These are phyloP conservation scores for Populus hybrid DNA, from an alignment of 441 rosid genomes.

Conservation along the genomic window DNA sequence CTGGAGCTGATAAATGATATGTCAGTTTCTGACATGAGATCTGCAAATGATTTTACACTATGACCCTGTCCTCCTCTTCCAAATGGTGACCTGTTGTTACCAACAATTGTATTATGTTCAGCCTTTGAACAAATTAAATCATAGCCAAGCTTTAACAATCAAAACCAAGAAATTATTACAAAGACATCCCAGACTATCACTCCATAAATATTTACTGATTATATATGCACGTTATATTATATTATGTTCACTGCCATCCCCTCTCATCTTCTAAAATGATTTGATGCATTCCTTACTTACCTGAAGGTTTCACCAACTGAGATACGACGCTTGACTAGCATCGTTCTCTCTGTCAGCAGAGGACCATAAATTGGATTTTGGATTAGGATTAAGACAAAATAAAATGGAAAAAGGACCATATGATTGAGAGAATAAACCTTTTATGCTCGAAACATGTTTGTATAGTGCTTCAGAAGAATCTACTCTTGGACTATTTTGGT, in stretches of 20 bases:
- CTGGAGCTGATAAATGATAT: constrained; percentile 75
- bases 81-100: constrained; percentile 50
- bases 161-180: not conserved
- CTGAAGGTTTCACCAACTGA: no score
- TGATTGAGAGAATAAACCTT: no score
- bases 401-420: no score
- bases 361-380: no score
- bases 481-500: constrained; percentile 9
- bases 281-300: no score
- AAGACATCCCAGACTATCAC: no score
- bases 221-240: no score
- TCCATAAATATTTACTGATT: not conserved
- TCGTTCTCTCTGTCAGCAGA: no score
- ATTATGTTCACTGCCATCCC: no score
- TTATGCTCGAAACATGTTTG: constrained; percentile 35
- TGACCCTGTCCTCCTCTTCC: constrained; percentile 24
- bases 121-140: not conserved
- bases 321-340: no score
- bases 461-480: constrained; percentile 30
- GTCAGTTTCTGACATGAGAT: constrained; percentile 57
- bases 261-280: no score
- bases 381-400: no score
- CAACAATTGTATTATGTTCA: not conserved
- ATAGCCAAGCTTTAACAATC: not conserved
- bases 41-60: constrained; percentile 34